Percentiles rank a stretch among this genome's conserved stretches.
phyloP scores from a whole-genome alignment of 1,284 basidiomycete species.

The Puccinia triticina region DNA sequence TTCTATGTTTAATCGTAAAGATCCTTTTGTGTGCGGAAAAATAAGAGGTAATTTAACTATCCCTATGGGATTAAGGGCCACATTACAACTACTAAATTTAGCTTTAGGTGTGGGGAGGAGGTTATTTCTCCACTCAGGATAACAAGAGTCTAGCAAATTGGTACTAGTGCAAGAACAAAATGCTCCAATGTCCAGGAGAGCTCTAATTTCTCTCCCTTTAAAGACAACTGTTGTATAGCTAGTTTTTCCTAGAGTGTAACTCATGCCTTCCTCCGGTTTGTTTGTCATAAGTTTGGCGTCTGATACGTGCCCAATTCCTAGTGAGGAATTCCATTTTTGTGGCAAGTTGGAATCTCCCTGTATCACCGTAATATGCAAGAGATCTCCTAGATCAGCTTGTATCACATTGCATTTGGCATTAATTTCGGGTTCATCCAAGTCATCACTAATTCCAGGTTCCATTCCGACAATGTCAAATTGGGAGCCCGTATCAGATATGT shows the following conservation, averaged over 20 bases:
- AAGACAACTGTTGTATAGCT: not conserved
- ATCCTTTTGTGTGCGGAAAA: too few species aligned
- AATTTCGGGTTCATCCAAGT: not conserved
- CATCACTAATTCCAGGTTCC: too few species aligned
- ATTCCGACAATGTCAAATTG: not conserved
- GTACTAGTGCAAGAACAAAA: not conserved
- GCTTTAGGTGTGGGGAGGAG: not conserved
- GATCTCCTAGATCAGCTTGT: not conserved
- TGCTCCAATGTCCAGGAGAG: not conserved
- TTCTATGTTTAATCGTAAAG: too few species aligned
- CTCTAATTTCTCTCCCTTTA: not conserved
- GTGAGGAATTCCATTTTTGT: not conserved
- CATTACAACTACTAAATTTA: constrained; percentile 23
- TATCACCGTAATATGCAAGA: not conserved
- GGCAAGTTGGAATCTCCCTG: not conserved
- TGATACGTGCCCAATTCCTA: not conserved
- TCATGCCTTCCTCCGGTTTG: not conserved
- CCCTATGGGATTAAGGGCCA: not conserved
- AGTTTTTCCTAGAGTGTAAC: constrained; percentile 6
- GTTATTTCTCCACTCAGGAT: not conserved
- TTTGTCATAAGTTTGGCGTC: not conserved
- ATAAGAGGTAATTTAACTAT: too few species aligned
- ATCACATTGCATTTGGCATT: not conserved
- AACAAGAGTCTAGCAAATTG: not conserved
- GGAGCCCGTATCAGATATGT: too few species aligned